Percentiles rank a stretch among this genome's conserved stretches.
Evolutionary conservation across 345 rosid genomes (phyloP).

Genomic region (Salix exigua): DNA sequence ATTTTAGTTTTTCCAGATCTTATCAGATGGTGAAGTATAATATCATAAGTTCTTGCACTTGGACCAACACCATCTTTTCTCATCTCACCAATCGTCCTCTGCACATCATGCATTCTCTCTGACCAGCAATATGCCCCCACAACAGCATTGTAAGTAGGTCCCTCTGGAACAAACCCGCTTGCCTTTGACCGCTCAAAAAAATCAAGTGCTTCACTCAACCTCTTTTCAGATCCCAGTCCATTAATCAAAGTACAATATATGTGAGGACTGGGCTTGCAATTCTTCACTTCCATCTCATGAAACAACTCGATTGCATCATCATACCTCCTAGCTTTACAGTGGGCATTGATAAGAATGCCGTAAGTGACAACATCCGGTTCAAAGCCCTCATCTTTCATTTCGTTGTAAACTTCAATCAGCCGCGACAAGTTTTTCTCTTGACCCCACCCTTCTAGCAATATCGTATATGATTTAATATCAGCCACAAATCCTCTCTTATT

Average conservation of each 20-base stretch:
- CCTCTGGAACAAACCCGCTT: constrained; percentile 54
- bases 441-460: constrained; percentile 86
- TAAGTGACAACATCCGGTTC: constrained; percentile 75
- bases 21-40: constrained; percentile 65
- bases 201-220: constrained; percentile 53
- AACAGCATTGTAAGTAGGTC: constrained; percentile 78
- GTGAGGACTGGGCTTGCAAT: constrained; percentile 64
- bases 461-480: constrained; percentile 67
- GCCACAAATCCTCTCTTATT: constrained; percentile 57
- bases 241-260: constrained; percentile 70
- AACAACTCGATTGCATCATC: constrained; percentile 53
- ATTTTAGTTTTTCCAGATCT: constrained; percentile 44
- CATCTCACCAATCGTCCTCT: constrained; percentile 63
- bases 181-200: constrained; percentile 56
- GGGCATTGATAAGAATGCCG: constrained; percentile 65
- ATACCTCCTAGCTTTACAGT: constrained; percentile 58
- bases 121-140: constrained; percentile 79
- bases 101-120: constrained; percentile 47
- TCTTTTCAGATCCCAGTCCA: constrained; percentile 69
- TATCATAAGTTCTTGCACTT: constrained; percentile 68
- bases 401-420: constrained; percentile 56
- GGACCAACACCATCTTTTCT: constrained; percentile 51
- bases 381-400: constrained; percentile 77
- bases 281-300: constrained; percentile 57
- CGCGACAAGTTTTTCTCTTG: constrained; percentile 54